Percentiles rank a stretch among this genome's conserved stretches.
These are phyloP conservation scores for Epichloe gansuensis DNA, from an alignment of 2,329 filamentous ascomycete genomes.

Conservation along the genomic window DNA sequence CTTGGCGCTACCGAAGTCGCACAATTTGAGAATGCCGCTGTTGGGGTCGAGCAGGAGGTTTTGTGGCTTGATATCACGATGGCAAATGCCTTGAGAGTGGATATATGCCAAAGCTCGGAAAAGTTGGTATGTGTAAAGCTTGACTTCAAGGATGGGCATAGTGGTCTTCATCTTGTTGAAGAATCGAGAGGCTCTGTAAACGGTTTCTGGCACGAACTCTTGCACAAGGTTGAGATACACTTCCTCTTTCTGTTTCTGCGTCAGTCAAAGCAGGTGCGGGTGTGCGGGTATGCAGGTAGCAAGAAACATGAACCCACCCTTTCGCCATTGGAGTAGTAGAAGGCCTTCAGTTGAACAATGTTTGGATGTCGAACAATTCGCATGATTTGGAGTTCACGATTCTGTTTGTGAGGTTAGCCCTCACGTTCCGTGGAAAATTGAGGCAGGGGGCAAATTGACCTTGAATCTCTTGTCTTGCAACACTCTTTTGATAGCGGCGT, in stretches of 20 bases:
- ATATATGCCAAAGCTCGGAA: constrained; percentile 98
- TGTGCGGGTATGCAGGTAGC: not conserved
- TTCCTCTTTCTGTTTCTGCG: constrained; percentile 66
- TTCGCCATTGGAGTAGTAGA: constrained; percentile 99
- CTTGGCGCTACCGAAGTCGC: constrained; percentile 98
- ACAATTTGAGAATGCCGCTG: constrained; percentile 88
- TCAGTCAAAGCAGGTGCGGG: not conserved
- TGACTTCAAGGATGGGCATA: constrained; percentile 97
- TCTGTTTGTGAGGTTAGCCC: constrained; percentile 40
- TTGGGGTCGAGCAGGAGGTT: constrained; percentile 88
- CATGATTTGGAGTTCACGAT: constrained; percentile 99
- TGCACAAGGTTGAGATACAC: constrained; percentile 97
- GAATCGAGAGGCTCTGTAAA: constrained; percentile 94
- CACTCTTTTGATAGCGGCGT: constrained; percentile 97
- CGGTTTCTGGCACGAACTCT: constrained; percentile 95
- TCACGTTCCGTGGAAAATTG: not conserved
- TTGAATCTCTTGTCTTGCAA: constrained; percentile 99
- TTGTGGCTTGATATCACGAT: constrained; percentile 98
- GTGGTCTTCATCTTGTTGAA: constrained; percentile 99
- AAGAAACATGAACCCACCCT: constrained; percentile 47
- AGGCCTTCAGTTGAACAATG: constrained; percentile 97
- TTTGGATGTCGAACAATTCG: constrained; percentile 97
- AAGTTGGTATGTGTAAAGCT: constrained; percentile 98
- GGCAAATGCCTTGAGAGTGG: constrained; percentile 97
- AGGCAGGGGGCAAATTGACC: constrained; percentile 37